phyloP scores from a whole-genome alignment of 768 basidiomycete species.

The Suillus tomentosus region DNA sequence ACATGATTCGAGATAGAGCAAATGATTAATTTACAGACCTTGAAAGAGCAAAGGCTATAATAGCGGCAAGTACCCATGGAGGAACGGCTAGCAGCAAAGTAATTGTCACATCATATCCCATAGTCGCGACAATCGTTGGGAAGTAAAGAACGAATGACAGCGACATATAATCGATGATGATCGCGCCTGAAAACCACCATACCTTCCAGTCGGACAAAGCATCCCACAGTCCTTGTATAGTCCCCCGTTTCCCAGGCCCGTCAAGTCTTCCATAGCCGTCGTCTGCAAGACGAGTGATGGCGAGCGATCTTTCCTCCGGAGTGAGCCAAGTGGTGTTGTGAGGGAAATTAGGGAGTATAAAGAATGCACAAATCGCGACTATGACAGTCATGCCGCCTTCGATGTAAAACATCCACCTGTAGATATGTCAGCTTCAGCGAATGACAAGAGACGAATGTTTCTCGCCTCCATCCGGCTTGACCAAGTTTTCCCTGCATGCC shows the following conservation, averaged over 20 bases:
- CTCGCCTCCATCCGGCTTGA: constrained; percentile 67
- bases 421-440: neutral
- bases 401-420: constrained; percentile 67
- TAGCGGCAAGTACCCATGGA: constrained; percentile 36
- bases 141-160: constrained; percentile 62
- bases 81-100: constrained; percentile 44
- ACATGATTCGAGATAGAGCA: neutral
- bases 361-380: constrained; percentile 50
- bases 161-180: constrained; percentile 44
- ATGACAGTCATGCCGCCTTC: constrained; percentile 58
- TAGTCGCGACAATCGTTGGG: constrained; percentile 17
- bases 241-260: constrained; percentile 31
- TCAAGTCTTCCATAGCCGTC: constrained; percentile 65
- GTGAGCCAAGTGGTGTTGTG: constrained; percentile 56
- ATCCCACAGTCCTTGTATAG: constrained; percentile 46
- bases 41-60: constrained; percentile 31
- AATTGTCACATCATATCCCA: constrained; percentile 38
- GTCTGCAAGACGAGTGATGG: constrained; percentile 57
- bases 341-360: constrained; percentile 72
- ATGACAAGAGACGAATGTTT: neutral
- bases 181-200: constrained; percentile 35
- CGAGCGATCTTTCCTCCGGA: constrained; percentile 51
- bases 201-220: constrained; percentile 76
- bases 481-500: constrained; percentile 67
- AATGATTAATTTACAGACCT: neutral